phyloP scores from a whole-genome alignment of 257 asterid species.

The Perilla frutescens region DNA sequence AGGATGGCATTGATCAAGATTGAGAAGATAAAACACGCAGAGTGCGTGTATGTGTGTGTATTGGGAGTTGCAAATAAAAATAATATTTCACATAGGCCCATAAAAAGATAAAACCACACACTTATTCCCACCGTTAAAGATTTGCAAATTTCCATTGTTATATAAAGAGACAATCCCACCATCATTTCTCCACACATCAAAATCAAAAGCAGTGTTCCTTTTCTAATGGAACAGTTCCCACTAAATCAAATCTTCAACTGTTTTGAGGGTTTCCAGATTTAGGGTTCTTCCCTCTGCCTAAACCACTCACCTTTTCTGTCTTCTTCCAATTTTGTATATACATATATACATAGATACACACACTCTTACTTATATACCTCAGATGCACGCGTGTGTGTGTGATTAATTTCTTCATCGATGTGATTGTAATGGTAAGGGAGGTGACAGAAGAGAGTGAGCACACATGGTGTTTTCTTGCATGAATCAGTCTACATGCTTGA shows the following conservation, averaged over 20 bases:
- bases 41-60: not conserved
- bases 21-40: slow-evolving; percentile 20
- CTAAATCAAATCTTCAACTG: not conserved
- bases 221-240: slow-evolving; percentile 48
- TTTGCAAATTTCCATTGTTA: slow-evolving; percentile 3
- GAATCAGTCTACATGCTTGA: slow-evolving; percentile 42
- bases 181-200: slow-evolving; percentile 31
- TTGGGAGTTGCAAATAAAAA: slow-evolving; percentile 27
- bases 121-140: slow-evolving; percentile 42
- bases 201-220: slow-evolving; percentile 34
- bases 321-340: not conserved
- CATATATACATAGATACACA: not conserved
- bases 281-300: slow-evolving; percentile 33
- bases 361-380: too few species aligned
- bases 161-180: slow-evolving; percentile 41
- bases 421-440: slow-evolving; percentile 40
- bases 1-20: slow-evolving; percentile 14
- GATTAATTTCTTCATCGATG: not conserved
- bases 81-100: slow-evolving; percentile 20
- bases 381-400: not conserved
- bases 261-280: slow-evolving; percentile 20
- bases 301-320: not conserved
- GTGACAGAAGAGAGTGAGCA: slow-evolving; percentile 84
- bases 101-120: slow-evolving; percentile 42
- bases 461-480: slow-evolving; percentile 61